A percentile compares a stretch with the other conserved stretches of the same genome.
Conservation (phyloP, 1,284 basidiomycete genomes). For the Leccinum griseonigrum region DNA sequence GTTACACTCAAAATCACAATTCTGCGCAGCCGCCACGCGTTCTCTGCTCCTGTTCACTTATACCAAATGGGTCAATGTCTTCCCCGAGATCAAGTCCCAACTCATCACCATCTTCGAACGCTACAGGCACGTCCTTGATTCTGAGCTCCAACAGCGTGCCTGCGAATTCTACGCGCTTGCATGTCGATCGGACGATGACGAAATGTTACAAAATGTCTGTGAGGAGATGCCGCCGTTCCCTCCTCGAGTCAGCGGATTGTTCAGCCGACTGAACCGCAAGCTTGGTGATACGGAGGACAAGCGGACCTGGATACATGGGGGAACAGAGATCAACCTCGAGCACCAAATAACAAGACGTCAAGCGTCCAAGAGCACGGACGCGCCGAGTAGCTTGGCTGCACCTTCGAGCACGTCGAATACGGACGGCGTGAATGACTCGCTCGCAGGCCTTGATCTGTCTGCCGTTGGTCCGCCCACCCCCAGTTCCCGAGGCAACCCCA, state of each 20-base stretch:
- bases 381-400: slow-evolving; percentile 28
- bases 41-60: slow-evolving; percentile 95
- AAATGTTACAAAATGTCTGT: slow-evolving; percentile 90
- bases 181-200: slow-evolving; percentile 81
- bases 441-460: slow-evolving; percentile 66
- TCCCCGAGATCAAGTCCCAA: slow-evolving; percentile 96
- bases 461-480: slow-evolving; percentile 5
- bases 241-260: slow-evolving; percentile 86
- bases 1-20: slow-evolving; percentile 93
- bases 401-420: slow-evolving; percentile 24
- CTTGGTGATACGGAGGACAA: slow-evolving; percentile 91
- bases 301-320: slow-evolving; percentile 93
- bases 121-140: slow-evolving; percentile 97
- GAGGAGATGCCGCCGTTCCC: slow-evolving; percentile 99
- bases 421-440: slow-evolving; percentile 68
- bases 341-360: slow-evolving; percentile 54
- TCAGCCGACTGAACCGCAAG: slow-evolving; percentile 85
- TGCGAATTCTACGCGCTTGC: slow-evolving; percentile 94
- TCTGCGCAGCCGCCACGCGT: slow-evolving; percentile 90
- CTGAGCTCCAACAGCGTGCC: slow-evolving; percentile 96
- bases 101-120: slow-evolving; percentile 94
- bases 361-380: slow-evolving; percentile 33
- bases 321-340: slow-evolving; percentile 87
- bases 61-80: slow-evolving; percentile 99
- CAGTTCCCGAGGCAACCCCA: slow-evolving; percentile 37